Evolutionary conservation across 2,329 filamentous ascomycete genomes (phyloP), one percentile per base, ranked within the genome.

Genomic region (Aspergillus puulaauensis): DNA sequence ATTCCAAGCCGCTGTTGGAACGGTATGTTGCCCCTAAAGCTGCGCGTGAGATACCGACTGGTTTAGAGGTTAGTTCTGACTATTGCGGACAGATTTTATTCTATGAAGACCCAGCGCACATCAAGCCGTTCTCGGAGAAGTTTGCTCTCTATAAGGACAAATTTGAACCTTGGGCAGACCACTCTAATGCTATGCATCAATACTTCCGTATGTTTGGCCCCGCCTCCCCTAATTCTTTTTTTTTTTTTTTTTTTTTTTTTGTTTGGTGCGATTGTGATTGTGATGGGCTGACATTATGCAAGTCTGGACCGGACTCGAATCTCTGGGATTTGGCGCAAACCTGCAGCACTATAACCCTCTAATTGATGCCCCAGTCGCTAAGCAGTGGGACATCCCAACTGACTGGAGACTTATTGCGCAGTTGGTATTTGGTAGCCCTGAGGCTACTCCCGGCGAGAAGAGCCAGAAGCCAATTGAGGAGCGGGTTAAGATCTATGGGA

Each of bases 281-380:
- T 8, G 37, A 17, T 48, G 14, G 8, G 17, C 40, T 49, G 15
- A 39, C 27, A 33, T 44, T 14, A 27, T 53, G 39, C 17, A 49
- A 76, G 75, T 91, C 65, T 96, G 92, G 92, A 88, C 87, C 17
- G 90, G 88, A 4, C 85, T 96, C 57, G 90, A 93, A 78, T 82
- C 87, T 60, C 91, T 95, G 73, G 91, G 92, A 31, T 84, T 96
- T 56, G 91, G 91, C 64, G 90, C 88, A 72, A 96, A 93, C 82
- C 83, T 96, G 53, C 92, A 96, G 82, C 92, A 96, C 80, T 96
- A 96, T 82, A 95, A 91, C 83, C 91, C 91, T 19, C 76, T 96
- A 58, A 85, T 96, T 66, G 89, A 96, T 77, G 81, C 82, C 64
- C 85, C 87, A 78, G 88, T 92, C 53, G 77, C 82, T 45, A 79